Base-by-base conservation (phyloP, 2,329 filamentous ascomycete genomes). In the Huntiella decipiens region DNA sequence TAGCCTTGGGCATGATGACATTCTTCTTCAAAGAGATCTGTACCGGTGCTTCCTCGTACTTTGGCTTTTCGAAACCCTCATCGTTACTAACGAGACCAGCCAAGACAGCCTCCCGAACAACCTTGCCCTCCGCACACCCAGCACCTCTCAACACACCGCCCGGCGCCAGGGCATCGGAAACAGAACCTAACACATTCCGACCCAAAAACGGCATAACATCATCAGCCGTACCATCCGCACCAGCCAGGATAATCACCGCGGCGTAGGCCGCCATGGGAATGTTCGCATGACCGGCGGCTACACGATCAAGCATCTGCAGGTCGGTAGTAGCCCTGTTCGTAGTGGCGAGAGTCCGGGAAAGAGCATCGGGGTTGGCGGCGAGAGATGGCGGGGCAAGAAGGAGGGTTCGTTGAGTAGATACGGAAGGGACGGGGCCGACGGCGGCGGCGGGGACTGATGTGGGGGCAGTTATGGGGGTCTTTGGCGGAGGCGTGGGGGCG, bases 281-380 rank as follows among this genome's bases (percentile, higher is more conserved):
- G 5, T 77, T 67, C 48, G 91, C 83, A 34, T 94, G 69, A 51
- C 85, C 85, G 33, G 82, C 74, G 2, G 82, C 77, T 36, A 98
- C 73, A 44, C 91, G 84, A 65, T 98, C 91, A 51, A 98, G 81
- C 91, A 98, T 98, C 62, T 96, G 91, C 45, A 98, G 70, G 58
- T 98, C 91, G 51, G 86, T 88, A 39, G 72, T 67, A 52, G 71
- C 66, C 57, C 85, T 79, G 60, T 91, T 77, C 65, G 84, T 77
- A 48, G 75, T 67, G 49, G 76, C 68, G 56, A 93, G 74, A 51
- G 91, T 68, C 53, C 67, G 66, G 52, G 76, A 73, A 53, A 96
- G 71, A 55, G 77, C 77, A 53, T 84, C 79, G 54, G 87, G 83
- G 62, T 93, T 81, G 46, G 84, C 76, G 53, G 91, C 80, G 55